Evolutionary conservation across 306 rosid species (phyloP).

Genomic region (Vigna radiata): DNA sequence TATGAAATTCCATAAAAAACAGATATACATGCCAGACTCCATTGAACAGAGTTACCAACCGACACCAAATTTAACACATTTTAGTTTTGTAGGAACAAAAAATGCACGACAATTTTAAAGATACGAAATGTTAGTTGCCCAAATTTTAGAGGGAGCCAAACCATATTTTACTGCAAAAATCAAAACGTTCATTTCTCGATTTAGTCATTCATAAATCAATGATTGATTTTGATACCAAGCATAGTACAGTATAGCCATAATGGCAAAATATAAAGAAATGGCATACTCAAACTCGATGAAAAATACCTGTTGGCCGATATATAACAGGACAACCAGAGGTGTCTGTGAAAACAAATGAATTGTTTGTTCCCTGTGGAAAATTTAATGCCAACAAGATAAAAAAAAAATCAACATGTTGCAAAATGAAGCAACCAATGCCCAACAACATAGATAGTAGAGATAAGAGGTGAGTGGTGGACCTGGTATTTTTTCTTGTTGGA

Average conservation of each 20-base stretch:
- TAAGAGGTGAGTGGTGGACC: slow-evolving; percentile 53
- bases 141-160: too few relatives aligned
- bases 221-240: slow-evolving; percentile 9
- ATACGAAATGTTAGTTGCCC: too few relatives aligned
- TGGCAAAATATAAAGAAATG: slow-evolving; percentile 14
- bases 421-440: slow-evolving; percentile 27
- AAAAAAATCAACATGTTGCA: slow-evolving; percentile 1
- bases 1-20: slow-evolving; percentile 36
- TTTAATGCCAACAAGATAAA: slow-evolving; percentile 36
- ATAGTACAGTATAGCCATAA: slow-evolving; percentile 6
- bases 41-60: too few relatives aligned
- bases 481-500: slow-evolving; percentile 81
- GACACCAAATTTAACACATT: too few relatives aligned
- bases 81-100: too few relatives aligned
- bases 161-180: not conserved
- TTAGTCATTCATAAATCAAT: slow-evolving; percentile 19
- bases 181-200: slow-evolving; percentile 11
- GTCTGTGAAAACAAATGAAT: slow-evolving; percentile 85
- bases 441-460: slow-evolving; percentile 1
- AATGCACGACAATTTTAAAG: too few relatives aligned
- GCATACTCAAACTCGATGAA: slow-evolving; percentile 7
- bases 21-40: not conserved
- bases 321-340: slow-evolving; percentile 70
- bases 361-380: slow-evolving; percentile 83
- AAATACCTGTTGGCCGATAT: slow-evolving; percentile 86